Evolutionary conservation across 2,329 filamentous ascomycete species (phyloP).

Genomic region (Epichloe hybrida): DNA sequence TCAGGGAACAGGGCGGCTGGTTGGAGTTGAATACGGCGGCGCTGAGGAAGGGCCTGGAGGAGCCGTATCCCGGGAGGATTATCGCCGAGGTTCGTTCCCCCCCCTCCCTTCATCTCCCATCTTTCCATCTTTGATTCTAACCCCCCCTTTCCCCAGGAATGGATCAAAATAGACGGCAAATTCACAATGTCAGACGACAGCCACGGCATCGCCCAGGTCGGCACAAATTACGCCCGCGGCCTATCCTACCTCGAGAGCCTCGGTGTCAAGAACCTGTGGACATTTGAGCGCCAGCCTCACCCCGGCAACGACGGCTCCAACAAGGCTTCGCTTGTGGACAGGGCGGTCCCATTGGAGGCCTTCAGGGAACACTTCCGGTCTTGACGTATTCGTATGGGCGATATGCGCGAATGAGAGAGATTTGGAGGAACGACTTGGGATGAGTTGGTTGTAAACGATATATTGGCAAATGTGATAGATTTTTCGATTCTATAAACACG

Average conservation of each 20-base stretch:
- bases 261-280: slow-evolving; percentile 51
- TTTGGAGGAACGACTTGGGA: no score
- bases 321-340: slow-evolving; percentile 27
- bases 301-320: slow-evolving; percentile 14
- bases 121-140: neutral
- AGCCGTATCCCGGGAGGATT: slow-evolving; percentile 73
- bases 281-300: slow-evolving; percentile 27
- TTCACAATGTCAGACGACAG: slow-evolving; percentile 95
- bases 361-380: slow-evolving; percentile 22
- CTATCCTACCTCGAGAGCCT: slow-evolving; percentile 56
- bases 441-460: no score
- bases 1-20: slow-evolving; percentile 63
- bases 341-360: slow-evolving; percentile 27
- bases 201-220: slow-evolving; percentile 76
- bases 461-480: no score
- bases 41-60: slow-evolving; percentile 74
- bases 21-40: slow-evolving; percentile 83
- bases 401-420: no score
- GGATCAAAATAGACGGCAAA: slow-evolving; percentile 56
- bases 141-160: slow-evolving; percentile 38
- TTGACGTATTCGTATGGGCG: neutral
- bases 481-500: no score
- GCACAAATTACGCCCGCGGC: slow-evolving; percentile 64
- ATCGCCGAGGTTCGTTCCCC: slow-evolving; percentile 55
- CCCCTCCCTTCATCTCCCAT: neutral